Conservation (phyloP, 306 rosid genomes). For the Bauhinia variegata region DNA sequence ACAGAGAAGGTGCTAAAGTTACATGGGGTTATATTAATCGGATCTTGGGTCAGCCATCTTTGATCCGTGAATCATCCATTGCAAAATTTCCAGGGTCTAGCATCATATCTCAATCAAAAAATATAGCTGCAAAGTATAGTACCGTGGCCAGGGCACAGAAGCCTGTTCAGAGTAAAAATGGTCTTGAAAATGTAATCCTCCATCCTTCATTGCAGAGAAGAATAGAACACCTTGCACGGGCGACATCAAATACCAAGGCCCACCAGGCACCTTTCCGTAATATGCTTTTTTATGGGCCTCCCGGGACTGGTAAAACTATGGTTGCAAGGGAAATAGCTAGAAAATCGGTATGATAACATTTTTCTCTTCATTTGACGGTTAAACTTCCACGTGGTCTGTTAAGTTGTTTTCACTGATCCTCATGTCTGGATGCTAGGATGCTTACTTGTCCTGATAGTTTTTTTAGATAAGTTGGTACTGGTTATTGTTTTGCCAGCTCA, state of each 20-base stretch:
- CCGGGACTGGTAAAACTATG: slow-evolving; percentile 99
- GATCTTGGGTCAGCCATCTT: slow-evolving; percentile 96
- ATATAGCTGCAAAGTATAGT: slow-evolving; percentile 53
- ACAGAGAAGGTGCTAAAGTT: slow-evolving; percentile 96
- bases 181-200: slow-evolving; percentile 76
- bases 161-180: slow-evolving; percentile 52
- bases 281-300: slow-evolving; percentile 97
- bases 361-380: neutral
- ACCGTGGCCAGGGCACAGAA: slow-evolving; percentile 54
- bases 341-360: slow-evolving; percentile 67
- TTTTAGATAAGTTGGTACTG: slow-evolving; percentile 8
- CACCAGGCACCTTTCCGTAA: slow-evolving; percentile 98
- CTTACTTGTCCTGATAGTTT: neutral
- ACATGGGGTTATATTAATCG: slow-evolving; percentile 95
- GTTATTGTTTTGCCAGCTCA: slow-evolving; percentile 16
- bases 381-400: neutral
- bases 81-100: slow-evolving; percentile 83
- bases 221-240: slow-evolving; percentile 89
- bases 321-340: slow-evolving; percentile 97
- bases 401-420: neutral
- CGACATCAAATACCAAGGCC: slow-evolving; percentile 89
- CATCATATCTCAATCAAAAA: slow-evolving; percentile 67
- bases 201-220: slow-evolving; percentile 88
- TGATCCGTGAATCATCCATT: slow-evolving; percentile 94
- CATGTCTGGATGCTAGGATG: neutral